Conservation (phyloP, 352 stramenopile genomes). For the Elongisporangium anandrum region DNA sequence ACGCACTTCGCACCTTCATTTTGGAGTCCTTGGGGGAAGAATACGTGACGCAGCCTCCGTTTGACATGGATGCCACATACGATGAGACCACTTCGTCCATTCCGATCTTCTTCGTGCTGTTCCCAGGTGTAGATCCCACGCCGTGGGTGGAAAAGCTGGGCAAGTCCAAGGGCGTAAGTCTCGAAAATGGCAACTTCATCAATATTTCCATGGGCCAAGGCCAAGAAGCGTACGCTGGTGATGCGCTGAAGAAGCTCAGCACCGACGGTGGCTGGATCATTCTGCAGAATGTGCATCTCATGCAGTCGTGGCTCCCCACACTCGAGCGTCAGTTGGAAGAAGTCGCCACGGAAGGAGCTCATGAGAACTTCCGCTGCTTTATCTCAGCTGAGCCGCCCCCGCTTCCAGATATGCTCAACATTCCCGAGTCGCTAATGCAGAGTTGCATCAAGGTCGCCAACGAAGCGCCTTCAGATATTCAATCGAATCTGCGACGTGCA, state of each 20-base stretch:
- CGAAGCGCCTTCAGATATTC: slow-evolving; percentile 94
- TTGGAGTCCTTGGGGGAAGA: slow-evolving; percentile 85
- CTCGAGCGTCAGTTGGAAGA: slow-evolving; percentile 93
- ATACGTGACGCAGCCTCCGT: slow-evolving; percentile 89
- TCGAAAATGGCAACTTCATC: slow-evolving; percentile 94
- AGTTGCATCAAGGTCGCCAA: slow-evolving; percentile 96
- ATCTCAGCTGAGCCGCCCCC: slow-evolving; percentile 93
- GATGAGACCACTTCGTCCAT: slow-evolving; percentile 89
- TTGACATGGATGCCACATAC: slow-evolving; percentile 91
- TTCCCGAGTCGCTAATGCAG: slow-evolving; percentile 95
- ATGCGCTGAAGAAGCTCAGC: slow-evolving; percentile 87
- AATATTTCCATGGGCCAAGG: slow-evolving; percentile 94
- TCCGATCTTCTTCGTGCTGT: slow-evolving; percentile 95
- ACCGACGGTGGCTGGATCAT: slow-evolving; percentile 94
- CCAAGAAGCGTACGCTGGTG: slow-evolving; percentile 91
- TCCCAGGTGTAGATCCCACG: slow-evolving; percentile 93
- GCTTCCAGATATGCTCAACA: slow-evolving; percentile 93
- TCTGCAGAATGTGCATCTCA: slow-evolving; percentile 94
- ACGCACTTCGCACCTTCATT: slow-evolving; percentile 91
- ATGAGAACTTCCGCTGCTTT: slow-evolving; percentile 95
- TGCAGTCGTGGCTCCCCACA: slow-evolving; percentile 94
- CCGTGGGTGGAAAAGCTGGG: slow-evolving; percentile 93
- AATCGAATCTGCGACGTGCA: slow-evolving; percentile 91
- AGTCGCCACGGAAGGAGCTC: slow-evolving; percentile 81
- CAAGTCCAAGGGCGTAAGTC: slow-evolving; percentile 78